A percentile compares a stretch with the other conserved stretches of the same genome.
phyloP scores from a whole-genome alignment of 2,329 filamentous ascomycete genomes.

The Botrytis porri region DNA sequence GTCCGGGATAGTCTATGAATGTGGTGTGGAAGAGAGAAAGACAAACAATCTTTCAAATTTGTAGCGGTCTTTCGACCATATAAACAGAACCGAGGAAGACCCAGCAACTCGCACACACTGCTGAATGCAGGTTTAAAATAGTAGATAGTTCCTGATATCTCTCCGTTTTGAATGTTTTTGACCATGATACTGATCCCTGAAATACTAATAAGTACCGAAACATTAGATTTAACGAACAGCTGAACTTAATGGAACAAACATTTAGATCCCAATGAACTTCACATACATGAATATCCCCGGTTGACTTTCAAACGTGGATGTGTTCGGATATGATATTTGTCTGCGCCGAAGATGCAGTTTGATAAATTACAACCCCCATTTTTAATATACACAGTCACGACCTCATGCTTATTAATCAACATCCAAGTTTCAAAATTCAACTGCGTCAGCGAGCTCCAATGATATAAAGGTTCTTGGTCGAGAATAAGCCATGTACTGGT shows the following conservation, averaged over 20 bases:
- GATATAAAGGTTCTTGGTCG: not conserved
- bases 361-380: not conserved
- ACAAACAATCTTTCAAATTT: not conserved
- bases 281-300: too few relatives aligned
- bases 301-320: not conserved
- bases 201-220: not conserved
- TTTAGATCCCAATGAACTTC: not conserved
- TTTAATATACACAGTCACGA: not conserved
- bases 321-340: not conserved
- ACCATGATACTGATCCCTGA: not conserved
- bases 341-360: not conserved
- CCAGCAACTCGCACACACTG: not conserved
- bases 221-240: not conserved
- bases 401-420: conserved; percentile 6
- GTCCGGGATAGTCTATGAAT: not conserved
- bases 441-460: not conserved
- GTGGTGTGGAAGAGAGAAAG: not conserved
- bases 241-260: too few relatives aligned
- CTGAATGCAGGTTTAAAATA: not conserved
- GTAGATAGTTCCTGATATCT: not conserved
- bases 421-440: not conserved
- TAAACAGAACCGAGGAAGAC: not conserved
- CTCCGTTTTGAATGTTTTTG: too few relatives aligned
- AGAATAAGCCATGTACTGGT: not conserved
- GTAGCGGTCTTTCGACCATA: not conserved